Percentiles rank a stretch among this genome's conserved stretches.
phyloP scores from a whole-genome alignment of 805 yeast species.

The Candida sanyiensis region DNA sequence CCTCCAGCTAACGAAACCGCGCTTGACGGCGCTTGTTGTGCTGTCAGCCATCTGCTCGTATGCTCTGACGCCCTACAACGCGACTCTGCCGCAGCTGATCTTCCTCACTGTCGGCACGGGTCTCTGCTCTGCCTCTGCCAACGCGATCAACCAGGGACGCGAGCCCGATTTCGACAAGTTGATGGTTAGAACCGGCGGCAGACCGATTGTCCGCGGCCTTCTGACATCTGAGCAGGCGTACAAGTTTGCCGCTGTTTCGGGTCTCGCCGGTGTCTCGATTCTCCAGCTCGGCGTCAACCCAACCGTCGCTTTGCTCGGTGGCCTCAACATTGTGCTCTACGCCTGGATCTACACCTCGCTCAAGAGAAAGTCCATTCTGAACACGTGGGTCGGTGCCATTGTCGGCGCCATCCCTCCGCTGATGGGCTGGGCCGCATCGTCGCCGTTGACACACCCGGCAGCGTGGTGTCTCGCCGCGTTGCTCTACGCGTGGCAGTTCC shows the following conservation, averaged over 20 bases:
- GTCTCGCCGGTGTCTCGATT: slow-evolving; percentile 61
- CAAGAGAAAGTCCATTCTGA: slow-evolving; percentile 76
- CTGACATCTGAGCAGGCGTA: slow-evolving; percentile 75
- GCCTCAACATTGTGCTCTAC: slow-evolving; percentile 71
- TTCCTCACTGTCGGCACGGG: slow-evolving; percentile 81
- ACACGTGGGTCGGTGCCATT: slow-evolving; percentile 98
- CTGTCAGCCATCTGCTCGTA: slow-evolving; percentile 90
- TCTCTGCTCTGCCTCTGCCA: slow-evolving; percentile 87
- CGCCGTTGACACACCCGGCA: slow-evolving; percentile 76
- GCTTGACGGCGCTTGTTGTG: slow-evolving; percentile 80
- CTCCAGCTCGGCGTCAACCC: slow-evolving; percentile 81
- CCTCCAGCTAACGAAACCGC: slow-evolving; percentile 82
- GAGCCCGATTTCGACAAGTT: slow-evolving; percentile 84
- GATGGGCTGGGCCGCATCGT: slow-evolving; percentile 98
- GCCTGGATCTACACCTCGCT: slow-evolving; percentile 89
- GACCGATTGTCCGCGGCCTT: slow-evolving; percentile 87
- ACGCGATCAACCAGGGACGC: slow-evolving; percentile 94
- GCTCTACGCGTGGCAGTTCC: slow-evolving; percentile 97
- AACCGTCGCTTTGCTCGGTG: slow-evolving; percentile 77
- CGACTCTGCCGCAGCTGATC: slow-evolving; percentile 62
- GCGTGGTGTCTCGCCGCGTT: slow-evolving; percentile 92
- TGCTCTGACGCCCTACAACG: slow-evolving; percentile 82
- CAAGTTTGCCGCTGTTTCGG: slow-evolving; percentile 70
- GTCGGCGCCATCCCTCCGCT: slow-evolving; percentile 98
- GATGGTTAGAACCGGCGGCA: slow-evolving; percentile 81